phyloP scores from a whole-genome alignment of 352 stramenopile genomes.

The Vaucheria bursata region DNA sequence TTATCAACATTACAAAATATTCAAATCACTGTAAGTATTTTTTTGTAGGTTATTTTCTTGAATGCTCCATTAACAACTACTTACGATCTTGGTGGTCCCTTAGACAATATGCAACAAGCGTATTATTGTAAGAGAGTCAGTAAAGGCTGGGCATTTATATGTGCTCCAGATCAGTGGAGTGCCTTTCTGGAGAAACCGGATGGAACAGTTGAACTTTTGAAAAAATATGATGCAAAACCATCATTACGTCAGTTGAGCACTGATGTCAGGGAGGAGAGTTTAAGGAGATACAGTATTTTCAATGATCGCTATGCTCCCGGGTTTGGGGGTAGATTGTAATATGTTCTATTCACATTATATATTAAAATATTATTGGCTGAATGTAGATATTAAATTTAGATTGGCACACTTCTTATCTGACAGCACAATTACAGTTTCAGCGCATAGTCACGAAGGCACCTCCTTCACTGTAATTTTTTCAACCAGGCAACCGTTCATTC shows the following conservation, averaged over 20 bases:
- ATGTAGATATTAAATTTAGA: no score
- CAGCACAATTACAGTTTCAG: background rate
- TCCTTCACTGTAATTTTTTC: no score
- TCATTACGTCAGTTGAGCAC: conserved; percentile 45
- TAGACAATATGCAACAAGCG: conserved; percentile 24
- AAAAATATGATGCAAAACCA: conserved; percentile 58
- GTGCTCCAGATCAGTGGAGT: conserved; percentile 54
- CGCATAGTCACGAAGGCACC: no score
- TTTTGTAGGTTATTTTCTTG: conserved; percentile 57
- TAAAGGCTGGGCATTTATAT: conserved; percentile 52
- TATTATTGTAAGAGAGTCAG: conserved; percentile 64
- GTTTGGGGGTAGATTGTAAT: conserved; percentile 21
- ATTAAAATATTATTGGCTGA: no score
- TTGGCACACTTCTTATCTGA: no score
- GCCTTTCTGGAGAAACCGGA: conserved; percentile 63
- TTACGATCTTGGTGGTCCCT: conserved; percentile 56
- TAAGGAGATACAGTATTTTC: conserved; percentile 60
- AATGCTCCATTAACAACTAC: conserved; percentile 61
- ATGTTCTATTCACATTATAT: no score
- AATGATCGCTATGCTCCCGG: conserved; percentile 58
- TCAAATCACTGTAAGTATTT: no score
- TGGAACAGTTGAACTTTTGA: conserved; percentile 55
- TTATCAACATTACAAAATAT: no score
- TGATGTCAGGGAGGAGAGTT: conserved; percentile 47
- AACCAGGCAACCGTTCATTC: background rate